Conservation (phyloP, 345 rosid genomes). For the Murraya paniculata region DNA sequence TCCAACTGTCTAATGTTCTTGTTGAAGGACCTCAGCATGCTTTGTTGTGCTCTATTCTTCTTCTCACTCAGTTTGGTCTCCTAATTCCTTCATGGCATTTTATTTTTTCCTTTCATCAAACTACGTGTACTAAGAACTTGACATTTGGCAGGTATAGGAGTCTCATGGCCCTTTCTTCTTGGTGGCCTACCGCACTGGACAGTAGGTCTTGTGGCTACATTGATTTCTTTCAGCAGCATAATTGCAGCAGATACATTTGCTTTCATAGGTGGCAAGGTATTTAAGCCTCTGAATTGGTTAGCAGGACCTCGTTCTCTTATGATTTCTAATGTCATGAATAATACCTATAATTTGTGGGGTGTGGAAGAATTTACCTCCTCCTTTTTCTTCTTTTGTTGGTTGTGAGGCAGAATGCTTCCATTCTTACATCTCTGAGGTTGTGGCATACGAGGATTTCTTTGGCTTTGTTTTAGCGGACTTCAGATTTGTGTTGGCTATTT, state of each 20-base stretch:
- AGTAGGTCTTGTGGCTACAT: constrained; percentile 88
- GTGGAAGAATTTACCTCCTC: neutral
- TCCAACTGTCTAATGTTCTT: neutral
- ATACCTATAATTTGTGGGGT: neutral
- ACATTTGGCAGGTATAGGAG: constrained; percentile 58
- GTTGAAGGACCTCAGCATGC: neutral
- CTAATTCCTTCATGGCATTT: neutral
- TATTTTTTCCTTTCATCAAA: constrained; percentile 1
- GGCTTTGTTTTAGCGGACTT: neutral
- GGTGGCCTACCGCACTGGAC: constrained; percentile 96
- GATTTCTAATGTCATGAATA: neutral
- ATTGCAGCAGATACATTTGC: constrained; percentile 94
- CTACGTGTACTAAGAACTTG: constrained; percentile 26
- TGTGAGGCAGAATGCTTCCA: neutral
- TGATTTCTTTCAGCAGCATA: constrained; percentile 74
- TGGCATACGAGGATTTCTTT: neutral
- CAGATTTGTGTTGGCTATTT: neutral
- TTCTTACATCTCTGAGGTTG: neutral
- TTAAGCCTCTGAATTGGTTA: constrained; percentile 14
- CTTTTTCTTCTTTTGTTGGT: neutral
- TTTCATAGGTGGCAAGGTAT: constrained; percentile 89
- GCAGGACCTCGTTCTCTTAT: neutral
- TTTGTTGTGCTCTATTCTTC: neutral
- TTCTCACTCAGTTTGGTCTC: neutral
- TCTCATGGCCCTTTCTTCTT: constrained; percentile 68